Percentiles rank a stretch among this genome's conserved stretches.
Evolutionary conservation across 345 rosid genomes (phyloP).

Genomic region (Eucalyptus brandiana): DNA sequence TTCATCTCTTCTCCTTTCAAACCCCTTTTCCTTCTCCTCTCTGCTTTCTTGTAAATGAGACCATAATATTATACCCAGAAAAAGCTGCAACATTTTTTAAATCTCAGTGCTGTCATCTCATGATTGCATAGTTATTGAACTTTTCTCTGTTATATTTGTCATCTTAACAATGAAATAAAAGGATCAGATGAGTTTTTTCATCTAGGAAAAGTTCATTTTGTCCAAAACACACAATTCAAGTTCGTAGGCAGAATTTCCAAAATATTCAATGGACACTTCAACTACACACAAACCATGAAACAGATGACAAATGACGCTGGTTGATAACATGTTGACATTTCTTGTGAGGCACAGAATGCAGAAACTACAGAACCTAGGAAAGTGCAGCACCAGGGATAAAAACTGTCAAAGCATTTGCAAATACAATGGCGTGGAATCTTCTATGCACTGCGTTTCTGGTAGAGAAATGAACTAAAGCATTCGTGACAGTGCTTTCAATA

Average conservation of each 20-base stretch:
- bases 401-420: background rate
- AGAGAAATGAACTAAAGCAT: background rate
- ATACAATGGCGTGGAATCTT: background rate
- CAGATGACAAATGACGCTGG: background rate
- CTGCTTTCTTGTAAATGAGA: background rate
- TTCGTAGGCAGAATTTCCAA: background rate
- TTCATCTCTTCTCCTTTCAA: background rate
- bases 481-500: background rate
- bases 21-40: background rate
- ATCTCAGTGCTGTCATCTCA: background rate
- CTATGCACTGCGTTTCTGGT: background rate
- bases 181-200: background rate
- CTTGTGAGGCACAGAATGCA: background rate
- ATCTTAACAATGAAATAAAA: background rate
- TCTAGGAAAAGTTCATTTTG: background rate
- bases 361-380: background rate
- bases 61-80: background rate
- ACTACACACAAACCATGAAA: background rate
- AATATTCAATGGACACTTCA: background rate
- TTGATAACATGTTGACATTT: background rate
- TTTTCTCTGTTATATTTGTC: background rate
- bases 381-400: background rate
- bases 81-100: background rate
- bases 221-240: background rate
- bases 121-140: background rate